Evolutionary conservation across 2,329 filamentous ascomycete genomes (phyloP).

Genomic region (Chrysoporthe austroafricana): DNA sequence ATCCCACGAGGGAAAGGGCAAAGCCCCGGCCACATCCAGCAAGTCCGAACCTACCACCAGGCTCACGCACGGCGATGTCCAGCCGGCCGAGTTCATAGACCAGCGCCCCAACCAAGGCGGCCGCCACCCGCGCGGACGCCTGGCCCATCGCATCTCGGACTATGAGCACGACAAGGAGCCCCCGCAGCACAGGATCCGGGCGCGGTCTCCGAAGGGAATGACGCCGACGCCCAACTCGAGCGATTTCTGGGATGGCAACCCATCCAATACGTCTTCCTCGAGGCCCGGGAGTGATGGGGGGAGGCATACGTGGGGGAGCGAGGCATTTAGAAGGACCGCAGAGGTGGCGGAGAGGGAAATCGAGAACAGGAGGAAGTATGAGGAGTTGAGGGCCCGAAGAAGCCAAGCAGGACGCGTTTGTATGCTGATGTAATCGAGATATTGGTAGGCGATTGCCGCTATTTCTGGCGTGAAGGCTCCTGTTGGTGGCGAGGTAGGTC

Average conservation of each 20-base stretch:
- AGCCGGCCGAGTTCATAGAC: background rate
- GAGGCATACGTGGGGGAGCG: background rate
- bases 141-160: background rate
- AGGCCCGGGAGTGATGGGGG: background rate
- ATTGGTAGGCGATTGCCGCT: background rate
- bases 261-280: background rate
- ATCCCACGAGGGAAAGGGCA: background rate
- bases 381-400: background rate
- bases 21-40: background rate
- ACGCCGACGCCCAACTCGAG: background rate
- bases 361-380: background rate
- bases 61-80: background rate
- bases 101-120: background rate
- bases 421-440: background rate
- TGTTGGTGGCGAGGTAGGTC: too few species aligned
- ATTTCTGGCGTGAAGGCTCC: too few species aligned
- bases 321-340: background rate
- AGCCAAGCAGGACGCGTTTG: background rate
- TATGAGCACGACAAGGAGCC: background rate
- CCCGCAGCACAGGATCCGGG: background rate
- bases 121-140: background rate
- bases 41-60: background rate
- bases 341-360: background rate
- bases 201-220: background rate
- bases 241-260: background rate